Evolutionary conservation across 805 yeast genomes (phyloP), one percentile per base, ranked within the genome.

Genomic region (Kuraishia ogatae): DNA sequence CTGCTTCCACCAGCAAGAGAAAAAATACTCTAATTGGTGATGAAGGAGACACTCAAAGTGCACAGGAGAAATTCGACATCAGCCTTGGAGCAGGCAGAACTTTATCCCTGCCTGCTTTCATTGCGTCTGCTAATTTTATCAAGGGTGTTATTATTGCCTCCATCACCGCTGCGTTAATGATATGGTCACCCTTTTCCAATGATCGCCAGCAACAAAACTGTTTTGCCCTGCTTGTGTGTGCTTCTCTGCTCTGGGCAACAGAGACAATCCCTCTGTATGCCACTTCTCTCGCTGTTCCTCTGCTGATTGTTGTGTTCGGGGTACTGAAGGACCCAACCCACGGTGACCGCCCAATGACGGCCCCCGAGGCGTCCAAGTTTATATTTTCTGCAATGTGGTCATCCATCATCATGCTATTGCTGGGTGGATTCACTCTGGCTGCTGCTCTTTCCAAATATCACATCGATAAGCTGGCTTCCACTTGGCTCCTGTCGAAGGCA

Each of bases 371-470:
- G 1, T 79, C 96, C 0, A 82, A 83, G 62, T 89, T 78, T 65
- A 89, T 93, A 54, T 81, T 94, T 59, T 76, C 89, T 1, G 75
- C 91, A 20, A 93, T 93, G 98, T 93, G 97, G 97, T 84, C 92
- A 7, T 89, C 97, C 1, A 96, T 91, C 17, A 89, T 94, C 59
- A 83, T 92, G 87, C 74, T 93, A 47, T 74, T 93, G 53, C 72
- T 93, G 11, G 98, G 98, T 60, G 99, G 99, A 1, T 93, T 93
- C 71, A 86, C 97, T 0, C 73, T 93, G 55, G 98, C 99, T 13
- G 97, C 96, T 17, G 97, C 97, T 0, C 74, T 93, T 56, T 89
- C 97, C 51, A 93, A 92, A 70, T 89, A 88, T 72, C 86, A 90
- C 65, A 82, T 93, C 57, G 97, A 97, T 54, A 90, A 87, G 66